Evolutionary conservation across 805 yeast species (phyloP).

Genomic region (Saccharomyces jurei): DNA sequence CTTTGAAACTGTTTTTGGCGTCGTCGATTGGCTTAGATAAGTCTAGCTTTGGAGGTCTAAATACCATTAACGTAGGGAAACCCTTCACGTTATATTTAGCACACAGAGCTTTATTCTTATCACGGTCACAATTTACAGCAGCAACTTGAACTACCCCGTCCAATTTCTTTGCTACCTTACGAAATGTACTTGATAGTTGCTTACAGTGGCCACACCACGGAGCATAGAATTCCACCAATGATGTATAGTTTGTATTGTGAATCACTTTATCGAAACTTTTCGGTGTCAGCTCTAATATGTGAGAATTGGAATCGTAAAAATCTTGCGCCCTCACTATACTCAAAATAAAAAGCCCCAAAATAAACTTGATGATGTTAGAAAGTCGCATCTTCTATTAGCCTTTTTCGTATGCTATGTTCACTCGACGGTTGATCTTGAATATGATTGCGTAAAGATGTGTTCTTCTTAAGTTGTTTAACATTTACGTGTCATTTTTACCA

Average conservation of each 20-base stretch:
- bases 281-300: conserved; percentile 50
- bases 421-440: not conserved
- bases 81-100: conserved; percentile 57
- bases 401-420: not conserved
- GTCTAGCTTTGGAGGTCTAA: conserved; percentile 67
- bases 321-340: conserved; percentile 10
- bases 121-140: conserved; percentile 79
- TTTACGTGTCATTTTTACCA: not conserved
- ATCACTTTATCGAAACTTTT: conserved; percentile 59
- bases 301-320: conserved; percentile 26
- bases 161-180: conserved; percentile 53
- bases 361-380: not conserved
- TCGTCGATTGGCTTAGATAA: conserved; percentile 17
- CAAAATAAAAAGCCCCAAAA: not conserved
- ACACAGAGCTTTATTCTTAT: conserved; percentile 61
- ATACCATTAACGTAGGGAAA: conserved; percentile 76
- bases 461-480: not conserved
- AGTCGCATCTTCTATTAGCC: not conserved
- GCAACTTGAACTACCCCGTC: conserved; percentile 57
- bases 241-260: conserved; percentile 61
- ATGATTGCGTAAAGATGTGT: not conserved
- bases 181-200: conserved; percentile 54
- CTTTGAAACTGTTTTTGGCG: conserved; percentile 5
- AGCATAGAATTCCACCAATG: conserved; percentile 85
- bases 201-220: conserved; percentile 98